Evolutionary conservation across 2,329 filamentous ascomycete species (phyloP).

Genomic region (Tolypocladium paradoxum): DNA sequence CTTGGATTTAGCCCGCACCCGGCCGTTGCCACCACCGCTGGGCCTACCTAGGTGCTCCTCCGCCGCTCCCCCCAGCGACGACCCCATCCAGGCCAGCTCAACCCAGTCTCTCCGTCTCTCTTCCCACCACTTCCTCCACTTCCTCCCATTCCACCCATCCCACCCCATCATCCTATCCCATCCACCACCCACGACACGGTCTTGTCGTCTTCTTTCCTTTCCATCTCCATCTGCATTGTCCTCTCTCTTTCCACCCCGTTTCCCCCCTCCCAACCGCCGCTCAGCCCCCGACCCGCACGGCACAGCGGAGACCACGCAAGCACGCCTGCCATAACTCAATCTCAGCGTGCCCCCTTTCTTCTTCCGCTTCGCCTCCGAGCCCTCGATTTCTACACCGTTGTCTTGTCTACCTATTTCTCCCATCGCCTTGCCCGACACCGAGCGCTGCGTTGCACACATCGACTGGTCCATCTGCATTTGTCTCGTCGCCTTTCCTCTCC

Average conservation of each 20-base stretch:
- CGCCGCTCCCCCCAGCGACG: background rate
- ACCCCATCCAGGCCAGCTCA: background rate
- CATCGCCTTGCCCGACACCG: conserved; percentile 7
- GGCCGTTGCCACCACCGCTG: background rate
- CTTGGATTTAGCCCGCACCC: too few relatives aligned
- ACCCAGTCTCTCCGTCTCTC: background rate
- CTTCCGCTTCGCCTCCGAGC: conserved; percentile 13
- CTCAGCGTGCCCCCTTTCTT: conserved; percentile 20
- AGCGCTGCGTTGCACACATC: conserved; percentile 13
- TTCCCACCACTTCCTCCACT: conserved; percentile 2
- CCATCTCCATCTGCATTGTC: conserved; percentile 15
- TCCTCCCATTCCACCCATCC: conserved; percentile 8
- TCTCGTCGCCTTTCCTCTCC: conserved; percentile 13
- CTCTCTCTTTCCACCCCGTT: conserved; percentile 13
- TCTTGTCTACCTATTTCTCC: conserved; percentile 9
- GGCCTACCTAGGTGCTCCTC: background rate
- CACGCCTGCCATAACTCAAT: conserved; percentile 7
- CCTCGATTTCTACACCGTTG: conserved; percentile 3
- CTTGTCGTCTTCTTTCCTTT: conserved; percentile 14
- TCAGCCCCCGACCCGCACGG: conserved; percentile 9
- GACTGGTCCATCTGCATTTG: conserved; percentile 12
- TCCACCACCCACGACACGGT: conserved; percentile 1
- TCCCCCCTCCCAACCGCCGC: conserved; percentile 12
- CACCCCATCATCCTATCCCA: conserved; percentile 1
- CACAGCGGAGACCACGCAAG: conserved; percentile 5